Base-by-base conservation (phyloP, 2,329 filamentous ascomycete species). In the Claviceps cyperi region DNA sequence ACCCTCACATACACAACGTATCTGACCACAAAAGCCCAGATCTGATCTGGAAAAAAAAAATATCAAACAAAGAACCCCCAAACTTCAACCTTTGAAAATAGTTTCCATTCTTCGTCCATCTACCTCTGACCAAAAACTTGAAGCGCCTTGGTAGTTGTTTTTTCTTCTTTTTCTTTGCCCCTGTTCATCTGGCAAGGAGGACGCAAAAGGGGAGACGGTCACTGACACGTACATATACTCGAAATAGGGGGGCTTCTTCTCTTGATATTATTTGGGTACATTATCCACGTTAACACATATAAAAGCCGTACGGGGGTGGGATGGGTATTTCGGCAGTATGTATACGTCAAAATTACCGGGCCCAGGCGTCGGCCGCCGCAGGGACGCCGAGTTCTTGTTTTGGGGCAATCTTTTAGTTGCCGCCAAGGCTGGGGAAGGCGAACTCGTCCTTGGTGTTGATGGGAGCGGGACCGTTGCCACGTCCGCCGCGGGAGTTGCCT, bases 401-500 rank as follows among this genome's bases (percentile, higher is more conserved):
- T n/a, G 8, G 11, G 39, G 8, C 9, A n/a, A 56, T 57, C 24
- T 57, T 60, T 64, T 74, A 76, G 63, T 71, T 70, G 65, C 72
- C 71, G 61, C 76, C 76, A 58, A 81, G 69, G 70, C 74, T 78
- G 61, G 77, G 77, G 73, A 81, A 80, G 54, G 76, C 76, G 56
- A 65, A 68, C 71, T 77, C 67, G 59, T 80, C 76, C 60, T 64
- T 73, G 62, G 73, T 72, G 71, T 79, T 78, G 69, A 80, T 74
- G 58, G 67, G 56, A 58, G 66, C 64, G 49, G 50, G 56, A 54
- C 49, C 28, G 28, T 32, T 32, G 28, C 28, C 53, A 64, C 74
- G 69, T 54, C 64, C 66, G 52, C 69, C 65, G 53, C 71, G 65
- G 58, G 54, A 55, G 57, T 69, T 67, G 57, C 68, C 69, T 53